Evolutionary conservation across 2,329 filamentous ascomycete genomes (phyloP), one percentile per base, ranked within the genome.

Genomic region (Cercospora beticola): DNA sequence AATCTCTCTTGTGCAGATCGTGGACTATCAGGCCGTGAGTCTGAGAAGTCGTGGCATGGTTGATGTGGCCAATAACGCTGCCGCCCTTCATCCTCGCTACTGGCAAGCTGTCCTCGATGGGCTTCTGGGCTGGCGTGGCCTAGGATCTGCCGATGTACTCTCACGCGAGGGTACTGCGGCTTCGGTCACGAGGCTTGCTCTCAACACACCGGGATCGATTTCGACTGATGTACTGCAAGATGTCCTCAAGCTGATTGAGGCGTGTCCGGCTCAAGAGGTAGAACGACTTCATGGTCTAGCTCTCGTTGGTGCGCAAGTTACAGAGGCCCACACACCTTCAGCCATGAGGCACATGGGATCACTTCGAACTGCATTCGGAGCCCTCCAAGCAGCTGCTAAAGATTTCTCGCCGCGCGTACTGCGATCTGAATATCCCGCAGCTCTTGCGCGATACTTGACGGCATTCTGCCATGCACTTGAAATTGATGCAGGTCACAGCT

Each of bases 1-100:
- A 0, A 98, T 99, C 66, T 81, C 88, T 52, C 85, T 98, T 1
- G 93, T 98, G 0, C 95, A 98, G 77, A 86, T 88, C 1, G 92
- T 98, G 1, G 95, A 99, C 77, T 99, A 97, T 76, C 93, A 97
- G 78, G 88, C 92, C 43, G 93, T 99, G 21, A 94, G 95, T 2
- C 86, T 96, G n/a, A 87, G 94, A 26, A 90, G 91, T 16, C 87
- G 92, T 72, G 94, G 94, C 3, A 90, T 97, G 74, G 86, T 89
- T 49, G 88, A 94, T 58, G 92, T 98, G 10, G 89, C 92, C 0
- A 82, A 88, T 12, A 85, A 86, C 43, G 90, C 91, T 0, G 88
- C 92, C 0, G 82, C 81, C n/a, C 81, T 98, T 5, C 87, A 89
- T 31, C 14, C 62, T 1, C 76, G 82, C 1, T 92, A 92, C 70